phyloP scores from a whole-genome alignment of 176 grass and related monocot genomes.

The Oryza australiensis region DNA sequence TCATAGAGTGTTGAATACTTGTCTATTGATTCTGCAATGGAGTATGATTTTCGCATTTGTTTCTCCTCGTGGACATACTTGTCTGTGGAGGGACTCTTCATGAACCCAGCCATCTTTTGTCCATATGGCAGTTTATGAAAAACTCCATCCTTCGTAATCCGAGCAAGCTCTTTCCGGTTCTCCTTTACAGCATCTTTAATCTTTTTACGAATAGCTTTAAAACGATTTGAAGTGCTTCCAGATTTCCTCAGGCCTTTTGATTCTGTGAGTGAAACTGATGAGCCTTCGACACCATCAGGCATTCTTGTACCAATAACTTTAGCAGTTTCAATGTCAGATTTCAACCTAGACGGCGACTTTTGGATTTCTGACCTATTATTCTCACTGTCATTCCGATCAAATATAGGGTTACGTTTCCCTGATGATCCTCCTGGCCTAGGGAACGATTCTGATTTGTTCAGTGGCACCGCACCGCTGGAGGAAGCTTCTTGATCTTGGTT shows the following conservation, averaged over 20 bases:
- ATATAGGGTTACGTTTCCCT: slow-evolving; percentile 49
- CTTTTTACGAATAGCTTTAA: slow-evolving; percentile 55
- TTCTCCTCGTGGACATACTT: slow-evolving; percentile 42
- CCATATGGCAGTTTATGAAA: slow-evolving; percentile 68
- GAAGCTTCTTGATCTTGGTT: slow-evolving; percentile 49
- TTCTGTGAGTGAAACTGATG: slow-evolving; percentile 33
- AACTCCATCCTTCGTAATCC: slow-evolving; percentile 67
- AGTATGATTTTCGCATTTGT: slow-evolving; percentile 61
- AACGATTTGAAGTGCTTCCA: slow-evolving; percentile 45
- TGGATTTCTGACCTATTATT: slow-evolving; percentile 28
- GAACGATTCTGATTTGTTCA: slow-evolving; percentile 51
- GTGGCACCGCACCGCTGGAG: slow-evolving; percentile 10
- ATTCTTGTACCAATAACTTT: slow-evolving; percentile 49
- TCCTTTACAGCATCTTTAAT: slow-evolving; percentile 67
- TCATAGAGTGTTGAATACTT: slow-evolving; percentile 65
- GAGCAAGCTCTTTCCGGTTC: slow-evolving; percentile 51
- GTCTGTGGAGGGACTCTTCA: slow-evolving; percentile 28
- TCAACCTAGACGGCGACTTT: slow-evolving; percentile 27
- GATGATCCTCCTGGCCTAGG: slow-evolving; percentile 42
- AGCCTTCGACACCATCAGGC: slow-evolving; percentile 31
- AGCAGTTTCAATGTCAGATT: slow-evolving; percentile 18
- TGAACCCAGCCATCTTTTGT: slow-evolving; percentile 42
- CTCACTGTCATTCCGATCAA: slow-evolving; percentile 51
- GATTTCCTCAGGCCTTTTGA: slow-evolving; percentile 43
- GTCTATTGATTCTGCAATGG: slow-evolving; percentile 66